These are phyloP conservation scores for Aspergillus aculeatinus DNA, from an alignment of 2,329 filamentous ascomycete genomes.

Conservation along the genomic window DNA sequence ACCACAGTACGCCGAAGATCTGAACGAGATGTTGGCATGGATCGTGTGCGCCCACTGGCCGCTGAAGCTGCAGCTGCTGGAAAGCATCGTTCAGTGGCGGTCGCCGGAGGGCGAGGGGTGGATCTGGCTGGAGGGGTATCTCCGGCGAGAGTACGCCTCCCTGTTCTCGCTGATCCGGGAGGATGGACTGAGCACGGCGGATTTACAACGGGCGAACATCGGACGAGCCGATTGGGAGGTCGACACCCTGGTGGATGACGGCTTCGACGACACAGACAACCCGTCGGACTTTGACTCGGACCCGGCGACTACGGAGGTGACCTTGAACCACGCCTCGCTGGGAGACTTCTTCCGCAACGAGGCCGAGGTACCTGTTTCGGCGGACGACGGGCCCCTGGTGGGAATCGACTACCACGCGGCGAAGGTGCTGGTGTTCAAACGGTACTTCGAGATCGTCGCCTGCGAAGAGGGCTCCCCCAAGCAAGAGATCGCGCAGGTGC, in stretches of 20 bases:
- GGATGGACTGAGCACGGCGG: slow-evolving; percentile 34
- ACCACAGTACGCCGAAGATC: slow-evolving; percentile 26
- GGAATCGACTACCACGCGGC: slow-evolving; percentile 20
- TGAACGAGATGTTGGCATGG: slow-evolving; percentile 52
- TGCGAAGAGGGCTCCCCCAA: too few species aligned
- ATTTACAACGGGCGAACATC: slow-evolving; percentile 10
- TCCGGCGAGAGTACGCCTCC: slow-evolving; percentile 48
- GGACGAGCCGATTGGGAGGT: slow-evolving; percentile 1
- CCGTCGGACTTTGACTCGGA: slow-evolving; percentile 20
- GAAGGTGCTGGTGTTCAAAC: slow-evolving; percentile 7
- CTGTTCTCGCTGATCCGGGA: slow-evolving; percentile 50
- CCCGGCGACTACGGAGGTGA: slow-evolving; percentile 17
- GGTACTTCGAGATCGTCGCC: too few species aligned
- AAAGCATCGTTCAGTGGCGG: slow-evolving; percentile 45
- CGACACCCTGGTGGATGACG: slow-evolving; percentile 3
- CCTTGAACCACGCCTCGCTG: slow-evolving; percentile 26
- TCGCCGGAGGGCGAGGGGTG: slow-evolving; percentile 40
- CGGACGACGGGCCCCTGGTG: slow-evolving; percentile 10
- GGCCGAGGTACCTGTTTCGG: slow-evolving; percentile 17
- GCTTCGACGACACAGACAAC: slow-evolving; percentile 13
- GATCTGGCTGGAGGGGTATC: slow-evolving; percentile 40
- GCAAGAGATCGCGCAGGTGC: too few species aligned
- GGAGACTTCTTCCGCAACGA: slow-evolving; percentile 23
- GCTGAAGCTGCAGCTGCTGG: slow-evolving; percentile 47
- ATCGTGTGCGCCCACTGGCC: slow-evolving; percentile 47